Conservation (phyloP, 129 eudicot species). For the Centella asiatica region DNA sequence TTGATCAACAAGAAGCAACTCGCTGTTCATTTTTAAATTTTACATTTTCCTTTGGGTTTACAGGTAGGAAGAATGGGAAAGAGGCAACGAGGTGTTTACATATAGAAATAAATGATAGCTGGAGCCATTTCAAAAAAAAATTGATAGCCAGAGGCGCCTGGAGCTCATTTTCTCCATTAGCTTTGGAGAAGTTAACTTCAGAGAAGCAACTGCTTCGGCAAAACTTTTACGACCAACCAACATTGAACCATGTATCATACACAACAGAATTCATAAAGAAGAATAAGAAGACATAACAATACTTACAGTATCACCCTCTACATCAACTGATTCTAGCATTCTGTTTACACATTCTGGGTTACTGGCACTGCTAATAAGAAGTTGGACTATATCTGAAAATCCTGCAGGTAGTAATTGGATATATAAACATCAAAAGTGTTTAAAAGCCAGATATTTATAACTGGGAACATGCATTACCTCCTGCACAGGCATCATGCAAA, state of each 20-base stretch:
- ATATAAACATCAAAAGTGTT: neutral
- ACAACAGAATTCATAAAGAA: no score
- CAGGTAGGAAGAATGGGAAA: neutral
- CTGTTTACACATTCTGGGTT: conserved; percentile 51
- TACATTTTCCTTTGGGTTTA: neutral
- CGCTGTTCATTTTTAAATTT: neutral
- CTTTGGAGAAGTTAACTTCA: no score
- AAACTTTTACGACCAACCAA: no score
- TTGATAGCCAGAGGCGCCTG: no score
- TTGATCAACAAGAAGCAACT: neutral
- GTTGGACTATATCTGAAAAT: conserved; percentile 64
- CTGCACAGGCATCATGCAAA: conserved; percentile 97
- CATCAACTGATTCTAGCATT: conserved; percentile 80
- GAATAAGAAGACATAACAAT: no score
- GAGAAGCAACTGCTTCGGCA: no score
- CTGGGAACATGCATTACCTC: conserved; percentile 40
- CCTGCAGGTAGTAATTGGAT: conserved; percentile 33
- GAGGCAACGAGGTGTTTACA: neutral
- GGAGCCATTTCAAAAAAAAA: neutral
- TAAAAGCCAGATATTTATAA: neutral
- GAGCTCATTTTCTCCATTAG: no score
- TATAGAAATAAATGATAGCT: neutral
- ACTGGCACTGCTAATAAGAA: conserved; percentile 49
- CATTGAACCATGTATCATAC: no score
- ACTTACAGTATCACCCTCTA: conserved; percentile 93